Base-by-base conservation (phyloP, 23 red algal species). In the Porphyridium purpureum region DNA sequence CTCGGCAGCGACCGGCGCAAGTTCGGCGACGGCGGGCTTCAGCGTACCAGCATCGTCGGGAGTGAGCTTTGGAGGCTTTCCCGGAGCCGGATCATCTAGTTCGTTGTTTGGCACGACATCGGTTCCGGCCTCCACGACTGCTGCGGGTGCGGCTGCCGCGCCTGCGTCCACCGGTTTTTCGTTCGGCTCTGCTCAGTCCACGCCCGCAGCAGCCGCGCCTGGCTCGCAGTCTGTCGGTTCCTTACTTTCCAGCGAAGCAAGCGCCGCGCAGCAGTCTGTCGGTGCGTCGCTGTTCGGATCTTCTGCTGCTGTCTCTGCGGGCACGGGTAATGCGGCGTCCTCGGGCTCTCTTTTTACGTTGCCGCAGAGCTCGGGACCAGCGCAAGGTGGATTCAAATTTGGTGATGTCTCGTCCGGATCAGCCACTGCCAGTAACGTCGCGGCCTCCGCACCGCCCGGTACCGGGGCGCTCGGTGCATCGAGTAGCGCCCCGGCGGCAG, bases 121-220 rank as follows among this genome's bases (percentile, higher is more conserved):
- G 17, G 38, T 11, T 11, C 17, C 17, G 11, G 17, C 38, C 11
- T 44, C 17, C 17, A 44, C 38, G 11, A 44, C 38, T 11, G 22
- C 38, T 1, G 51, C 14, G 17, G 51, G 2, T 9, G 62, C 62
- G 49, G 21, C 62, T 20, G 6, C 47, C 19, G 38, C 47, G 33
- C 26, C 62, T 2, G 21, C 38, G 21, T 4, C 38, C 23, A 4
- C 59, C 2, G 38, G 11, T 44, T 44, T 17, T 11, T 44, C 38
- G 17, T 11, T 17, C 11, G 11, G 11, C 11, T 44, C 38, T 17
- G 38, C 38, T 11, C 11, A 44, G 17, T 44, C 17, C 17, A 11
- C 38, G 11, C 17, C 17, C 17, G 38, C 11, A 44, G 38, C 38
- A 11, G 17, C 38, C 11, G 38, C 38, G 11, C 11, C 38, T 11